Evolutionary conservation across 75 land plant genomes (phyloP), one percentile per base, ranked within the genome.

Genomic region (Selaginella moellendorffii): DNA sequence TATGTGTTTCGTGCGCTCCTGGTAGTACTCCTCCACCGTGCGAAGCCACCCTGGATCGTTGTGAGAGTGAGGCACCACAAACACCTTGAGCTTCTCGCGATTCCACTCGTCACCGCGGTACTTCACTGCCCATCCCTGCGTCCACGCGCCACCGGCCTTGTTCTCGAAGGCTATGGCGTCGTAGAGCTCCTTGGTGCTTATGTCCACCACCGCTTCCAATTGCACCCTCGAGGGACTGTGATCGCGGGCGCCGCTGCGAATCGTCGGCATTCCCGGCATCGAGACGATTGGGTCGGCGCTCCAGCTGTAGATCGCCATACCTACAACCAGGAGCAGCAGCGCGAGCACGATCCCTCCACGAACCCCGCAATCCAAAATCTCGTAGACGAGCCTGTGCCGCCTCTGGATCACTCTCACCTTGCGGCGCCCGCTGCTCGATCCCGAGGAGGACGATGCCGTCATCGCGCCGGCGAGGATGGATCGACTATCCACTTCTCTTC

Each of bases 11-110:
- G 99, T 76, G 58, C 85, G 90, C 31, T 71, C 66, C 22, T 76
- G 76, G 54, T 95, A 95, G 59, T 95, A 95, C 76, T 90, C 97
- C n/a, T 95, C 99, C 0, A 90, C 97, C 1, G 97, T 90, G 23
- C 81, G 71, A 68, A 89, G 71, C 99, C 99, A 93, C 0, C 99
- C 99, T 0, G 99, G 99, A 77, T 93, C 99, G 63, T 93, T 90
- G 68, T 95, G 99, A 60, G 97, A 90, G 30, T 95, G 99, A 20
- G 99, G 99, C 28, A 95, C 99, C 24, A 90, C 99, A 60, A 95
- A 90, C 1, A 95, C 80, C 79, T 81, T 88, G 65, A 95, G 79
- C 52, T 80, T 89, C 76, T 86, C 85, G 24, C 19, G 5, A 65
- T 90, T 82, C 97, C 96, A 95, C 61, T 89, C 99, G 54, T 72